These are phyloP conservation scores for Rubroboletus satanas DNA, from an alignment of 768 basidiomycete genomes.

Conservation along the genomic window DNA sequence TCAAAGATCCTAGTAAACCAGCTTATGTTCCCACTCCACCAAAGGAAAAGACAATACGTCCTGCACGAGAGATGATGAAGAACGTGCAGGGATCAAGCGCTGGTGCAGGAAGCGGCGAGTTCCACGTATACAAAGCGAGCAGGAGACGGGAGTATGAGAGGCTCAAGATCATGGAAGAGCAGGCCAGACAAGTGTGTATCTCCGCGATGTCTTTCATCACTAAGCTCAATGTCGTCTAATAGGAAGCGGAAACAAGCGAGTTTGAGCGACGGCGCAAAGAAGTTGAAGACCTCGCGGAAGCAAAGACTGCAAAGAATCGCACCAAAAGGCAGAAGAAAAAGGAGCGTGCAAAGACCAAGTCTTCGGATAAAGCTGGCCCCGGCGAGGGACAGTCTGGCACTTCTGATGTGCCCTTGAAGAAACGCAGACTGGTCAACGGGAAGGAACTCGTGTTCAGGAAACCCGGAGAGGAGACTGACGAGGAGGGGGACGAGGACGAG, in stretches of 20 bases:
- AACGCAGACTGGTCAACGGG: conserved; percentile 76
- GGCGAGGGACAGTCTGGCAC: conserved; percentile 23
- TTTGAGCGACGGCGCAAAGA: conserved; percentile 74
- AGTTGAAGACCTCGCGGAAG: conserved; percentile 67
- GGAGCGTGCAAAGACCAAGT: conserved; percentile 53
- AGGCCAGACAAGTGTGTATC: conserved; percentile 61
- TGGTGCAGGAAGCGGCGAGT: conserved; percentile 95
- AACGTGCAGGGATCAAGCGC: conserved; percentile 98
- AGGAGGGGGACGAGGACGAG: conserved; percentile 41
- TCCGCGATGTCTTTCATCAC: background rate
- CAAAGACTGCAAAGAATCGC: conserved; percentile 93
- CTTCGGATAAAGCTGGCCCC: conserved; percentile 25
- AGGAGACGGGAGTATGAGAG: conserved; percentile 94
- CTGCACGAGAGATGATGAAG: conserved; percentile 96
- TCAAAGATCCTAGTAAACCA: conserved; percentile 85
- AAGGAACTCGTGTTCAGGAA: conserved; percentile 59
- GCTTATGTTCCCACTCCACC: conserved; percentile 76
- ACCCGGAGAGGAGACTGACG: conserved; percentile 49
- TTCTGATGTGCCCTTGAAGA: conserved; percentile 58
- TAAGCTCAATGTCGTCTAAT: background rate
- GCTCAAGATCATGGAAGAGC: conserved; percentile 85
- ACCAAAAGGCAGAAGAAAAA: conserved; percentile 94
- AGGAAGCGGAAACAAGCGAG: conserved; percentile 71
- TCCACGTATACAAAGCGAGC: conserved; percentile 97
- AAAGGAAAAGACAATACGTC: conserved; percentile 75